Conservation (phyloP, 352 stramenopile genomes). For the Pythium guiyangense region DNA sequence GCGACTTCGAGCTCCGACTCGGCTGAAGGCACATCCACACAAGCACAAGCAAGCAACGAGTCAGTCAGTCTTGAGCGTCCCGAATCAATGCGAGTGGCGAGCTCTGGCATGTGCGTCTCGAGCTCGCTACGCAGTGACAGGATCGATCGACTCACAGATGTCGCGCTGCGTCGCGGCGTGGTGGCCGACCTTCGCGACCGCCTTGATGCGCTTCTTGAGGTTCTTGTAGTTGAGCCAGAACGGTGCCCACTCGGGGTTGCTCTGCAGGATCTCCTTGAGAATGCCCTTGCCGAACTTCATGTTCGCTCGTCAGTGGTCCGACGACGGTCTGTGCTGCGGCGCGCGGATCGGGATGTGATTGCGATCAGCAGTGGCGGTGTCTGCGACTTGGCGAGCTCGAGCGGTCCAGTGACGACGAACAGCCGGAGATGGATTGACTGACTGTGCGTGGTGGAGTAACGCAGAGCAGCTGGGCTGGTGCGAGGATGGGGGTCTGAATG, state of each 20-base stretch:
- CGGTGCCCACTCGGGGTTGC: slow-evolving; percentile 76
- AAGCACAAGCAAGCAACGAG: background rate
- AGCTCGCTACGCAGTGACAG: too few species aligned
- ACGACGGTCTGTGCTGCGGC: background rate
- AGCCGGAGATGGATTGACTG: background rate
- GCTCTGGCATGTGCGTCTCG: too few species aligned
- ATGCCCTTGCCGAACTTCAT: slow-evolving; percentile 86
- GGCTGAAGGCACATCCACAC: slow-evolving; percentile 20
- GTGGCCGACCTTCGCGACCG: slow-evolving; percentile 30
- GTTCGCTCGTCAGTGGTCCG: background rate
- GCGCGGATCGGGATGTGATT: background rate
- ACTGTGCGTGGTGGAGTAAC: background rate
- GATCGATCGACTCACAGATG: slow-evolving; percentile 30
- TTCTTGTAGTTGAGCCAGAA: slow-evolving; percentile 88
- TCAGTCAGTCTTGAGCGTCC: background rate
- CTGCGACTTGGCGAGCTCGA: background rate
- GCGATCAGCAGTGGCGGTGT: background rate
- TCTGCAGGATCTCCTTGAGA: slow-evolving; percentile 62
- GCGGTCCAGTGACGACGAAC: background rate
- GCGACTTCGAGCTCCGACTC: slow-evolving; percentile 68
- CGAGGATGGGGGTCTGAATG: too few species aligned
- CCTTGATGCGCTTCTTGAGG: slow-evolving; percentile 84
- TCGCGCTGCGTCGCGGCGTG: slow-evolving; percentile 12
- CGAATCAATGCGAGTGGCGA: background rate
- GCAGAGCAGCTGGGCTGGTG: too few species aligned